Percentiles rank a stretch among this genome's conserved stretches.
Conservation (phyloP, 306 rosid species). For the Vachellia pachyceras region DNA sequence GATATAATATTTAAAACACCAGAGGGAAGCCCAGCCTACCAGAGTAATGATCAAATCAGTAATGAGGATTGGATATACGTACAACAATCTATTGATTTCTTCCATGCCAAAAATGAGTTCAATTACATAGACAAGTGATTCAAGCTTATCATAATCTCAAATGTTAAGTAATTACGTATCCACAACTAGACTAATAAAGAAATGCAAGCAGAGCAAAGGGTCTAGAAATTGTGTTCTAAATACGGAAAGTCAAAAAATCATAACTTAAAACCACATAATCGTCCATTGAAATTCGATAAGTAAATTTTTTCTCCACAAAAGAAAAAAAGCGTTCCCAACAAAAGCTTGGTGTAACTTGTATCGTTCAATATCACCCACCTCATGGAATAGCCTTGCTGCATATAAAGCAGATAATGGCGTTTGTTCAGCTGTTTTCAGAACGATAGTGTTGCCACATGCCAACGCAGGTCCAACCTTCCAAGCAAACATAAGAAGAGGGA, state of each 20-base stretch:
- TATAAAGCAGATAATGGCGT: conserved; percentile 87
- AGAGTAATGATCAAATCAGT: conserved; percentile 35
- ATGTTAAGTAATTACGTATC: not conserved
- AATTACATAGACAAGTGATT: not conserved
- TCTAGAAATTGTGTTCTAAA: not conserved
- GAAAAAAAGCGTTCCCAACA: not conserved
- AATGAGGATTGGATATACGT: not conserved
- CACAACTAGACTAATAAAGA: conserved; percentile 4
- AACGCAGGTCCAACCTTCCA: conserved; percentile 96
- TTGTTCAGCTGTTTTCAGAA: conserved; percentile 92
- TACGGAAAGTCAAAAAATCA: not conserved
- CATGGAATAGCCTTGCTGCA: conserved; percentile 68
- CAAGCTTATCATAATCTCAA: not conserved
- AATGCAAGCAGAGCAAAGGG: not conserved
- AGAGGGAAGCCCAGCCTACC: conserved; percentile 91
- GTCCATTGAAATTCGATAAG: not conserved
- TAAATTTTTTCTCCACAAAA: not conserved
- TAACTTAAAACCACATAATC: not conserved
- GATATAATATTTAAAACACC: conserved; percentile 88
- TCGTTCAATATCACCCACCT: conserved; percentile 51
- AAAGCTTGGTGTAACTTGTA: not conserved
- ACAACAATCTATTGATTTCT: not conserved
- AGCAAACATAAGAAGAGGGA: conserved; percentile 87
- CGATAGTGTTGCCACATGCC: conserved; percentile 87
- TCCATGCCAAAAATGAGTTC: not conserved